Evolutionary conservation across 805 yeast genomes (phyloP), one percentile per base, ranked within the genome.

Genomic region (Millerozyma acaciae): DNA sequence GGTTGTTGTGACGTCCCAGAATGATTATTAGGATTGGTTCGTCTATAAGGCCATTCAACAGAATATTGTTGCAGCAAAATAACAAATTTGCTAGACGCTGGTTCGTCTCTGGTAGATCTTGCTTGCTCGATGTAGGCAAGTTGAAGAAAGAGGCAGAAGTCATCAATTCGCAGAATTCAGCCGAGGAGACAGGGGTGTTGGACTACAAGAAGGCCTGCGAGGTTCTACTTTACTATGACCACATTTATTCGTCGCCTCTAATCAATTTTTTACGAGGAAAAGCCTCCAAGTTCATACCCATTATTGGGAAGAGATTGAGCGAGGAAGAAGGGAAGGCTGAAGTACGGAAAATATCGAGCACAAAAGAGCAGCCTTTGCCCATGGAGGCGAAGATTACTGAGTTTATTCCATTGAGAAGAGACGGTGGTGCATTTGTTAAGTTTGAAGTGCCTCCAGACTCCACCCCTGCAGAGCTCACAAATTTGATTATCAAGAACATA

Each of bases 381-480:
- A 39, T 30, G 3, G 55, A 44, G 6, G 49, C 57, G 9, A 58
- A 68, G 18, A 63, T 86, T 30, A 66, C 73, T 5, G 78, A 79
- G 2, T 69, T 86, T 19, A 75, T 80, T 20, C 83, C 93, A 0
- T 73, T 89, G 35, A 68, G 66, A 36, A 68, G 95, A 39, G 98
- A 93, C 51, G 96, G 97, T 33, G 97, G 97, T 28, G 96, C 87
- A 2, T 89, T 90, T 68, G 93, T 86, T 22, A 82, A 81, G 43
- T 82, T 82, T 47, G 57, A 64, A 19, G 75, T 84, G 18, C 85
- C 89, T 0, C 68, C 64, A 5, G 68, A 59, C 3, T 56, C 56
- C 34, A 60, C 72, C 4, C 60, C 72, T 4, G 69, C 73, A 25
- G 79, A 75, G 15, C 68, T 82, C 30, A 78, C 80, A 37, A 50